Percentiles rank a stretch among this genome's conserved stretches.
Evolutionary conservation across 768 basidiomycete species (phyloP).

Genomic region (Thelephora aurantiotincta): DNA sequence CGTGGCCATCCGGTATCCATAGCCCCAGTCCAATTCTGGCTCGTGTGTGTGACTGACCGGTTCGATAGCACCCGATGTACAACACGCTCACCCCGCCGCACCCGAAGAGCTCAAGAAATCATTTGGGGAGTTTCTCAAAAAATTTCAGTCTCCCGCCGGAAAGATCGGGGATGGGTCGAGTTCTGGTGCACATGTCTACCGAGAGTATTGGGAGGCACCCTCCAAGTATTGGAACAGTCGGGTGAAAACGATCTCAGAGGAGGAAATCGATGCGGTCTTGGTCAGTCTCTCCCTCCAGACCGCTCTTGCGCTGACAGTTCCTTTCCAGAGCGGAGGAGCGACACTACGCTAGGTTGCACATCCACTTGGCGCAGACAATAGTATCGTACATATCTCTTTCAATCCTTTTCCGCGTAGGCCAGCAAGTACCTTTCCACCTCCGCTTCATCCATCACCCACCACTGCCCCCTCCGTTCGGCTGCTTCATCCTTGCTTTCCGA

Average conservation of each 20-base stretch:
- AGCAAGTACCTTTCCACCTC: conserved; percentile 73
- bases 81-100: conserved; percentile 16
- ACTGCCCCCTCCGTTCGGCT: conserved; percentile 54
- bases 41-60: neutral
- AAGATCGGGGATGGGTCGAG: neutral
- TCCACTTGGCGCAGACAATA: neutral
- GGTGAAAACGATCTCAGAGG: conserved; percentile 11
- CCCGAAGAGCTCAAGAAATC: conserved; percentile 15
- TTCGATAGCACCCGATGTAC: conserved; percentile 13
- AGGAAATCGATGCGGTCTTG: conserved; percentile 16
- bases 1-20: conserved; percentile 11
- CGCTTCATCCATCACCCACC: conserved; percentile 65
- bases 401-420: conserved; percentile 87
- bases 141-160: conserved; percentile 10
- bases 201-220: conserved; percentile 19
- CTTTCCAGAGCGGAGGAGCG: conserved; percentile 52
- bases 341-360: conserved; percentile 23
- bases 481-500: conserved; percentile 64
- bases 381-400: conserved; percentile 12
- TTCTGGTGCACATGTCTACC: conserved; percentile 5
- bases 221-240: conserved; percentile 9
- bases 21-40: neutral
- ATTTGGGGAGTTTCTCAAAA: conserved; percentile 15
- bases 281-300: conserved; percentile 6
- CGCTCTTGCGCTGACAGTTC: neutral